Evolutionary conservation across 352 stramenopile species (phyloP).

Genomic region (Phytophthora pseudosyringae): DNA sequence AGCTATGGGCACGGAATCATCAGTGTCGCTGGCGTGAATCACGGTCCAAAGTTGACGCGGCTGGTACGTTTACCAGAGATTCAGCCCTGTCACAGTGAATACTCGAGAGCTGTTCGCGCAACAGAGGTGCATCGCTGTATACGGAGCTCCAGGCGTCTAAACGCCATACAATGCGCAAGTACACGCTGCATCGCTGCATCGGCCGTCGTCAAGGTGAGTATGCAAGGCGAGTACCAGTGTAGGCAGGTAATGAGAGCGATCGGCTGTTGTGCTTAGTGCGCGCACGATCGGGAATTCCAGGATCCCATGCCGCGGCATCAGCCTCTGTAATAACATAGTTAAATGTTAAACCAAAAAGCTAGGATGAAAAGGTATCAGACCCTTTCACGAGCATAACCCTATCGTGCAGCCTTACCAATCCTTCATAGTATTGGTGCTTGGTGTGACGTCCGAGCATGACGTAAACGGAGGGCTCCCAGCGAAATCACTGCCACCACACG

Average conservation of each 20-base stretch:
- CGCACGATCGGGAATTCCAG: constrained; percentile 5
- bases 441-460: constrained; percentile 28
- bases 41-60: constrained; percentile 12
- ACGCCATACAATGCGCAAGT: constrained; percentile 7
- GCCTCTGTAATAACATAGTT: background rate
- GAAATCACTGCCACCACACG: constrained; percentile 30
- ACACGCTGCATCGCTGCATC: background rate
- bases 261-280: constrained; percentile 2
- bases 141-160: background rate
- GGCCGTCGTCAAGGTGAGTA: constrained; percentile 6
- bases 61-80: constrained; percentile 2
- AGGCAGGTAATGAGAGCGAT: constrained; percentile 1
- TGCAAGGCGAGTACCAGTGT: constrained; percentile 13
- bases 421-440: constrained; percentile 30
- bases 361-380: no score
- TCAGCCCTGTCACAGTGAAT: background rate
- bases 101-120: background rate
- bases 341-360: background rate
- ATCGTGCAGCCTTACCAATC: background rate
- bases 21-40: constrained; percentile 20
- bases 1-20: background rate
- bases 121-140: constrained; percentile 13
- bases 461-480: constrained; percentile 31
- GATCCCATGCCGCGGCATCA: background rate
- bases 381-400: background rate